Evolutionary conservation across 306 rosid genomes (phyloP).

Genomic region (Gillenia trifoliata): DNA sequence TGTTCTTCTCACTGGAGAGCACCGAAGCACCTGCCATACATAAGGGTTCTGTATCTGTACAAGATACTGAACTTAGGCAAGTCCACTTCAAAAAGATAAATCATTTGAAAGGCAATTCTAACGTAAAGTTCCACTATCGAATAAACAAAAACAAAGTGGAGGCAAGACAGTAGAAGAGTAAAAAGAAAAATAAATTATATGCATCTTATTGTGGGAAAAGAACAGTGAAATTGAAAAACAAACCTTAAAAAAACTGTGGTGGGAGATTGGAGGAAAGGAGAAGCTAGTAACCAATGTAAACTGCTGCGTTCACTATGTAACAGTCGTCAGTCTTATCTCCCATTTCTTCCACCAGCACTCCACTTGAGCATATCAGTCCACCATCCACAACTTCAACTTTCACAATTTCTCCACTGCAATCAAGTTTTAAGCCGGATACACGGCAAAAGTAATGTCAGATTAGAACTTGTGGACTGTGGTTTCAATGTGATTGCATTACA

Average conservation of each 20-base stretch:
- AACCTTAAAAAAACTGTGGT: background rate
- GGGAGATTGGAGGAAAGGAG: conserved; percentile 19
- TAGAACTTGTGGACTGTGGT: background rate
- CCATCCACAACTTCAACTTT: conserved; percentile 87
- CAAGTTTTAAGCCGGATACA: background rate
- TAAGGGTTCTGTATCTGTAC: background rate
- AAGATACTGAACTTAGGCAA: background rate
- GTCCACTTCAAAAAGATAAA: background rate
- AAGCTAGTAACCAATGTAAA: conserved; percentile 77
- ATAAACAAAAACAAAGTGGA: background rate
- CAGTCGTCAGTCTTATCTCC: conserved; percentile 96
- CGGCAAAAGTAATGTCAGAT: background rate
- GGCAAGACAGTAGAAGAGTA: no score
- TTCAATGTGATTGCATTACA: conserved; percentile 6
- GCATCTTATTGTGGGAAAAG: background rate
- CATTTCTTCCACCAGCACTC: conserved; percentile 92
- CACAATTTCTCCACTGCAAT: conserved; percentile 79
- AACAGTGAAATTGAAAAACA: conserved; percentile 10
- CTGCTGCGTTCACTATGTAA: conserved; percentile 95
- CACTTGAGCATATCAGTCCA: conserved; percentile 94
- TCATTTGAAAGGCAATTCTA: background rate
- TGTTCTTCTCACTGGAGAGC: background rate
- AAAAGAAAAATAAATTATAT: no score
- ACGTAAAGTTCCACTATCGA: background rate
- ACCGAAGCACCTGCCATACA: background rate